Conservation (phyloP, 805 yeast genomes). For the Sugiyamaella boreocaroliniensis region DNA sequence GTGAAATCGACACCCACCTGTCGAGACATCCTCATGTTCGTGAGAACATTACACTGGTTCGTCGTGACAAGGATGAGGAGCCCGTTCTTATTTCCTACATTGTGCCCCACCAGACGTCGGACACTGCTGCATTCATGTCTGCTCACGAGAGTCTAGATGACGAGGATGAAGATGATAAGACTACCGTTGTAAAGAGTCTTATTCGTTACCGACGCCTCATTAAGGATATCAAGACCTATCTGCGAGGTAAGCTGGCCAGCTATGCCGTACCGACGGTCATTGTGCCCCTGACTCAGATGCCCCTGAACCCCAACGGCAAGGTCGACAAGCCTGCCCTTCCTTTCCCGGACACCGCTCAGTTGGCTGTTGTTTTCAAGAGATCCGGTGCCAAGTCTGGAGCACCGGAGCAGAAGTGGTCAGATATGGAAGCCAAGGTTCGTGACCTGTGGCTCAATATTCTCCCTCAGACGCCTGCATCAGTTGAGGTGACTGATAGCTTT, state of each 20-base stretch:
- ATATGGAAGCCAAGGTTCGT: slow-evolving; percentile 59
- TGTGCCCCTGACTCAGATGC: slow-evolving; percentile 79
- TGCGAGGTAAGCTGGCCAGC: slow-evolving; percentile 82
- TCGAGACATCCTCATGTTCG: slow-evolving; percentile 90
- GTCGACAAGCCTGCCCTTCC: slow-evolving; percentile 96
- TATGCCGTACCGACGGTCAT: slow-evolving; percentile 91
- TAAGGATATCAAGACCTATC: slow-evolving; percentile 70
- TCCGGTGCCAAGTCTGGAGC: slow-evolving; percentile 37
- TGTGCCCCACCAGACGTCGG: slow-evolving; percentile 53
- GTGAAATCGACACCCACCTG: slow-evolving; percentile 95
- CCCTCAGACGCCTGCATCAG: slow-evolving; percentile 76
- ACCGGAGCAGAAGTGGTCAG: slow-evolving; percentile 41
- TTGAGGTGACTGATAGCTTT: slow-evolving; percentile 78
- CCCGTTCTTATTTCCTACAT: slow-evolving; percentile 85
- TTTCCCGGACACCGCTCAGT: slow-evolving; percentile 84
- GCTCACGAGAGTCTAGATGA: slow-evolving; percentile 34
- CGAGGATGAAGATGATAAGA: slow-evolving; percentile 34
- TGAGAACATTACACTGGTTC: slow-evolving; percentile 86
- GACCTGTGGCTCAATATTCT: slow-evolving; percentile 81
- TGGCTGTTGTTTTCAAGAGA: slow-evolving; percentile 59
- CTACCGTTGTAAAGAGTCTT: slow-evolving; percentile 70
- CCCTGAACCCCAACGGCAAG: slow-evolving; percentile 96
- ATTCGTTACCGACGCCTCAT: slow-evolving; percentile 69
- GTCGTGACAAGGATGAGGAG: slow-evolving; percentile 88
- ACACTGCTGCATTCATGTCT: slow-evolving; percentile 36